Evolutionary conservation across 192 early-diverging fungal species (phyloP), one percentile per base, ranked within the genome.

Genomic region (Coemansia sp.): DNA sequence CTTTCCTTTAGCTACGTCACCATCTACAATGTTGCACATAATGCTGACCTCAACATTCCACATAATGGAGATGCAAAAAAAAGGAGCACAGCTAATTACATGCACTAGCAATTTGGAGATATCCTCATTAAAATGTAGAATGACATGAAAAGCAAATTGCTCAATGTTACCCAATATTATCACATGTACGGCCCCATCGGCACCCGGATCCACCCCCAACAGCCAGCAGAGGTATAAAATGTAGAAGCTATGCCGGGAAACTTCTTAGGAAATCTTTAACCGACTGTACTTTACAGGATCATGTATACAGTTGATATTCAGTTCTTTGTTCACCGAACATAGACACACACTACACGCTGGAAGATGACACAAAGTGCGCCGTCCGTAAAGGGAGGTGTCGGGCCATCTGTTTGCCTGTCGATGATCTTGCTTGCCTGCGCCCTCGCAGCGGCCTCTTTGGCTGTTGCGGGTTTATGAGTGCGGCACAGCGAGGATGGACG

Each of bases 251-350:
- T 10, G 3, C 50, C 23, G 23, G 23, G 23, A 51, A 51, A 51
- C 19, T 11, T 1, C 23, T 51, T 42, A 6, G 2, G 50, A 51
- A 39, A 53, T 61, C 73, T 48, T 79, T 67, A 70, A 72, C 62
- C 72, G 78, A 80, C 78, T 80, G 73, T 80, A 75, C 78, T 80
- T 69, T 72, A 71, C 79, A 82, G 79, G 79, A 82, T 82, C 65
- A 76, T 74, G 79, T 82, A 74, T 82, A 82, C 74, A 82, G 79
- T 82, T 66, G 65, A 82, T 76, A 63, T 82, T 74, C 74, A 76
- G 78, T 82, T 76, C 74, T 73, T 82, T 76, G 73, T 82, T 76
- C 74, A 76, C 70, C 74, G 73, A 75, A 80, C 69, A 75, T 23
- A 75, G 78, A 75, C 78, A 80, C 69, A 75, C 73, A 66, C 61